A percentile compares a stretch with the other conserved stretches of the same genome.
phyloP scores from a whole-genome alignment of 345 rosid genomes.

The Ceriops decandra region DNA sequence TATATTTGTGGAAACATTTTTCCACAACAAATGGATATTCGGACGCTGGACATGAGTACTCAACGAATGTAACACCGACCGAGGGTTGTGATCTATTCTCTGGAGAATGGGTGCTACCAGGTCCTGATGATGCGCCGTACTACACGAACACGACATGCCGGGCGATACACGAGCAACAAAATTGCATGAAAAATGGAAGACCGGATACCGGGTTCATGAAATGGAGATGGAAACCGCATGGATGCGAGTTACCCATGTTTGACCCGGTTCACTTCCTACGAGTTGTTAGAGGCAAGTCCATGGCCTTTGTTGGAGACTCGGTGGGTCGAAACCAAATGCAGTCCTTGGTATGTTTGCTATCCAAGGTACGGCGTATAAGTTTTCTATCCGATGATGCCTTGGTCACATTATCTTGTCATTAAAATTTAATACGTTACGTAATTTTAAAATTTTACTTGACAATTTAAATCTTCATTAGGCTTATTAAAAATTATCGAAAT shows the following conservation, averaged over 20 bases:
- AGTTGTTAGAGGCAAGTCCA: conserved; percentile 60
- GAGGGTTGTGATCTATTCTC: conserved; percentile 60
- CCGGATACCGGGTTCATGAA: conserved; percentile 68
- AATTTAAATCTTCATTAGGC: no score
- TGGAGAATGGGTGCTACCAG: conserved; percentile 79
- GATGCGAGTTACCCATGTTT: conserved; percentile 59
- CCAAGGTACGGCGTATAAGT: conserved; percentile 47
- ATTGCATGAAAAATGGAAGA: conserved; percentile 85
- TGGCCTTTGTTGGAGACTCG: conserved; percentile 92
- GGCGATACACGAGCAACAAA: conserved; percentile 94
- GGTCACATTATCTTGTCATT: no score
- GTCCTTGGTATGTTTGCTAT: conserved; percentile 87
- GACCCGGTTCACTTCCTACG: conserved; percentile 71
- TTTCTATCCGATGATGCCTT: neutral
- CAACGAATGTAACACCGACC: neutral
- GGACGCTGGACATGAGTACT: neutral
- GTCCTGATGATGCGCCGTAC: conserved; percentile 58
- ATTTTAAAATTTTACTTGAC: no score
- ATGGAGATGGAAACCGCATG: conserved; percentile 87
- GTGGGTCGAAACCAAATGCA: conserved; percentile 92
- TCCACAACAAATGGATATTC: conserved; percentile 4
- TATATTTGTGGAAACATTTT: conserved; percentile 7
- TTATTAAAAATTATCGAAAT: no score
- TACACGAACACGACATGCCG: conserved; percentile 83
- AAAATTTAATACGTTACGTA: no score